These are phyloP conservation scores for Trichocladium antarcticum DNA, from an alignment of 495 filamentous ascomycete genomes.

Conservation along the genomic window DNA sequence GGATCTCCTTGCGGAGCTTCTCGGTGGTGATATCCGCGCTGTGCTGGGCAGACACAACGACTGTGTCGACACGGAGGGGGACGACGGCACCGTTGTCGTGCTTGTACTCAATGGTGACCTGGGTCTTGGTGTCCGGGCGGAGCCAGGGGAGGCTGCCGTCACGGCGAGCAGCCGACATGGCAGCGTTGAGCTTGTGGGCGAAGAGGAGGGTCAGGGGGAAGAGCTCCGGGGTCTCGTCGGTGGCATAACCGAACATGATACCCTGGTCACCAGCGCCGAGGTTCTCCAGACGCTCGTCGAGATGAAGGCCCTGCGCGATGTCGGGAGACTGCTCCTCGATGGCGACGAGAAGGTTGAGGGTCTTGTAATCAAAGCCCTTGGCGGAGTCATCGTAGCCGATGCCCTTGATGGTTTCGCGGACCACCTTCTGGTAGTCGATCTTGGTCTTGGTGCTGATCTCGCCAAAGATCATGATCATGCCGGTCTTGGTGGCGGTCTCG, in stretches of 20 bases:
- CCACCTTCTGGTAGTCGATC: slow-evolving; percentile 95
- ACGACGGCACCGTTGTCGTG: slow-evolving; percentile 91
- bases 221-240: slow-evolving; percentile 95
- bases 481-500: slow-evolving; percentile 98
- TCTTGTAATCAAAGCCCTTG: slow-evolving; percentile 99
- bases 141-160: slow-evolving; percentile 88
- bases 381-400: slow-evolving; percentile 94
- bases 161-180: slow-evolving; percentile 77
- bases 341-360: slow-evolving; percentile 93
- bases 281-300: slow-evolving; percentile 92
- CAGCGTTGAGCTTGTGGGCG: slow-evolving; percentile 89
- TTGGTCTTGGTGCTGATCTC: slow-evolving; percentile 95
- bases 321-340: slow-evolving; percentile 99
- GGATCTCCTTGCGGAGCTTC: slow-evolving; percentile 84
- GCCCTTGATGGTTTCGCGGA: slow-evolving; percentile 91
- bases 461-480: slow-evolving; percentile 99
- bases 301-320: slow-evolving; percentile 96
- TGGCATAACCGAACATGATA: slow-evolving; percentile 99
- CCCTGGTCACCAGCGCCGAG: slow-evolving; percentile 98
- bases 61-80: slow-evolving; percentile 85
- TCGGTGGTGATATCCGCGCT: slow-evolving; percentile 80
- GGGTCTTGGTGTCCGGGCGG: slow-evolving; percentile 97
- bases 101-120: slow-evolving; percentile 97
- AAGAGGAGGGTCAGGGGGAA: slow-evolving; percentile 87
- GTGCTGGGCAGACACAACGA: slow-evolving; percentile 95